phyloP scores from a whole-genome alignment of 2,329 filamentous ascomycete species.

The Esteya vermicola region DNA sequence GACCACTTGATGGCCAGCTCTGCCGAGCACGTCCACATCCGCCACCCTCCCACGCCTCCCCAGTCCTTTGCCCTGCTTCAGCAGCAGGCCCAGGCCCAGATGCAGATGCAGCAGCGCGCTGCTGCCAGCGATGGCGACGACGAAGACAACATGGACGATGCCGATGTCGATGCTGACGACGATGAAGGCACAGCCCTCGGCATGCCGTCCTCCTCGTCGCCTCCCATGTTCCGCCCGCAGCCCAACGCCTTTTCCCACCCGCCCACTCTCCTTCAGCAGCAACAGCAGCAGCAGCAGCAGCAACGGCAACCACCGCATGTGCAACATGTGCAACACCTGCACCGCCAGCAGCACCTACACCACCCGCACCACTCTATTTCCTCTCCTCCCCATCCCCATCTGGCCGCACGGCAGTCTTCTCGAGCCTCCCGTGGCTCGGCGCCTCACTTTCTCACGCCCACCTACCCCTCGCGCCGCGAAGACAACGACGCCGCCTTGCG shows the following conservation, averaged over 20 bases:
- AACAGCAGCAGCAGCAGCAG: conserved; percentile 30
- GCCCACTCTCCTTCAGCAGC: conserved; percentile 35
- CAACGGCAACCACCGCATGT: too few relatives aligned
- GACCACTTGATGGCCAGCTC: conserved; percentile 52
- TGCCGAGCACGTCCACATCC: conserved; percentile 37
- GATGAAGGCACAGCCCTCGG: conserved; percentile 75
- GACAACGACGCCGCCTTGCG: conserved; percentile 89
- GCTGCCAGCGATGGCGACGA: conserved; percentile 17
- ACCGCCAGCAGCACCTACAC: conserved; percentile 30
- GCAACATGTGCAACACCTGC: conserved; percentile 30
- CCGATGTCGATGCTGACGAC: too few relatives aligned
- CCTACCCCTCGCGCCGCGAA: conserved; percentile 61
- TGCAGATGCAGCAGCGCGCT: conserved; percentile 13
- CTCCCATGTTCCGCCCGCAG: conserved; percentile 60
- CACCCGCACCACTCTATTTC: conserved; percentile 29
- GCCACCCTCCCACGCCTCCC: conserved; percentile 14
- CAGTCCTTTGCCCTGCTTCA: conserved; percentile 2
- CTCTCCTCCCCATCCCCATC: conserved; percentile 32
- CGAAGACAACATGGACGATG: too few relatives aligned
- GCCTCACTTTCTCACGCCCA: too few relatives aligned
- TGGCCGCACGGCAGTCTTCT: conserved; percentile 24
- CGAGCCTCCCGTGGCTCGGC: too few relatives aligned
- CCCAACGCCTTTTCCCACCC: conserved; percentile 89
- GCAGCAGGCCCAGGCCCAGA: conserved; percentile 3
- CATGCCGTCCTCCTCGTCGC: conserved; percentile 28